Base-by-base conservation (phyloP, 768 basidiomycete genomes). In the Tylopilus balloui region DNA sequence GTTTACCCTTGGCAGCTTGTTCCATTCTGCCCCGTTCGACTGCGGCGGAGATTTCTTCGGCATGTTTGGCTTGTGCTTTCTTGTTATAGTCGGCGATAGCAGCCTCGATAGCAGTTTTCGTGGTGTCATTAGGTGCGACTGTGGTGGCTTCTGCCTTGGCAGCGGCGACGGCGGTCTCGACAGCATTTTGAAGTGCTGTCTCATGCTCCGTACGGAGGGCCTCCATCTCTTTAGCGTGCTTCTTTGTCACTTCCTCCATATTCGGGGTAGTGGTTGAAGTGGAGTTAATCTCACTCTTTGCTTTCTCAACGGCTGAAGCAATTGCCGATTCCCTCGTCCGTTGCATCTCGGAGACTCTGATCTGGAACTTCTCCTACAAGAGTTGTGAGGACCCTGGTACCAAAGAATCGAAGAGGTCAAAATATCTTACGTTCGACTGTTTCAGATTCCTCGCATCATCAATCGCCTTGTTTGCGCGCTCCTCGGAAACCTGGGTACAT, bases 1-100 rank as follows among this genome's bases (percentile, higher is more conserved):
- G 55, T 62, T 84, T 86, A 28, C 69, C 62, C 68, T 84, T 86
- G 20, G 79, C 71, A 1, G 59, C 70, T 43, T 76, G 72, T 54
- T 90, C 88, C 70, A 77, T 71, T 40, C 87, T 73, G 3, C 88
- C 88, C 3, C 78, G 71, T 42, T 90, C 88, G 7, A 84, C 73
- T 1, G 88, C 88, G 6, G 78, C 71, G 3, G 73, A 73, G 28
- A 88, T 78, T 44, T 85, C 84, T 20, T 78, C 72, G 6, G 72
- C 69, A 20, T 79, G 79, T 34, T 69, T 71, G 11, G 71, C 66
- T 61, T 77, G 69, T 4, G 75, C 51, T 20, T 74, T 69, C 53
- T 74, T 71, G 42, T 81, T 73, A 50, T 77, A 73, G 36, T 77
- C 75, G 1, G 67, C 69, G 38, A 81, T 66, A 4, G 78, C 79